phyloP scores from a whole-genome alignment of 1,139 yeast species.

The Debaryomyces sp. region DNA sequence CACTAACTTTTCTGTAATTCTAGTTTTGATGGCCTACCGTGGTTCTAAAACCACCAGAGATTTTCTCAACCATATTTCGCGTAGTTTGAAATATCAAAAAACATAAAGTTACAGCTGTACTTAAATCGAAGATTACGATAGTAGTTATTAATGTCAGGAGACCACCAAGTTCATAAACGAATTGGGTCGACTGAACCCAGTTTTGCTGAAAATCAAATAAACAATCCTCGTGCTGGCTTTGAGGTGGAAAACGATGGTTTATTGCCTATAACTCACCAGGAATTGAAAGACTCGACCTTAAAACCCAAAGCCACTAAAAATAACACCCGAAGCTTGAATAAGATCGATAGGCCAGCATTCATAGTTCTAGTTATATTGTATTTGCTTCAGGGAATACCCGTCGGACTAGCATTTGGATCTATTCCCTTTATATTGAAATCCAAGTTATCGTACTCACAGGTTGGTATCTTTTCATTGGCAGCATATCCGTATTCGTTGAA shows the following conservation, averaged over 20 bases:
- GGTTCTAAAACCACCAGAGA: not conserved
- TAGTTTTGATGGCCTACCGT: too few species aligned
- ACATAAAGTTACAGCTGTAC: not conserved
- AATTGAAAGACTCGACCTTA: conserved; percentile 18
- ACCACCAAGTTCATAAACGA: conserved; percentile 7
- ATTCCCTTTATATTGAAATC: conserved; percentile 90
- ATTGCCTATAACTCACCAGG: conserved; percentile 34
- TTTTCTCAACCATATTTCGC: not conserved
- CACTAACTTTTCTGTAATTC: not conserved
- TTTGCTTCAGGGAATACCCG: conserved; percentile 91
- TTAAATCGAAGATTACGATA: not conserved
- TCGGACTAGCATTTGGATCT: conserved; percentile 94
- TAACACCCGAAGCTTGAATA: conserved; percentile 26
- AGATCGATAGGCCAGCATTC: conserved; percentile 69
- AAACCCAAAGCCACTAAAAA: conserved; percentile 10
- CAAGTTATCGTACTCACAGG: conserved; percentile 81
- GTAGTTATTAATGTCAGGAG: conserved; percentile 2
- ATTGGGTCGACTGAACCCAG: conserved; percentile 1
- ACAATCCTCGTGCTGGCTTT: conserved; percentile 26
- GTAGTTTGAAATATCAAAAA: not conserved
- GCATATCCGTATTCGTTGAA: conserved; percentile 94
- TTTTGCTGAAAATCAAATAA: conserved; percentile 19
- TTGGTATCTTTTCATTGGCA: conserved; percentile 88
- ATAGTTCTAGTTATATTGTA: conserved; percentile 70
- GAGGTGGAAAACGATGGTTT: conserved; percentile 39